Conservation (phyloP, 2,329 filamentous ascomycete species). For the Fusarium beomiforme region DNA sequence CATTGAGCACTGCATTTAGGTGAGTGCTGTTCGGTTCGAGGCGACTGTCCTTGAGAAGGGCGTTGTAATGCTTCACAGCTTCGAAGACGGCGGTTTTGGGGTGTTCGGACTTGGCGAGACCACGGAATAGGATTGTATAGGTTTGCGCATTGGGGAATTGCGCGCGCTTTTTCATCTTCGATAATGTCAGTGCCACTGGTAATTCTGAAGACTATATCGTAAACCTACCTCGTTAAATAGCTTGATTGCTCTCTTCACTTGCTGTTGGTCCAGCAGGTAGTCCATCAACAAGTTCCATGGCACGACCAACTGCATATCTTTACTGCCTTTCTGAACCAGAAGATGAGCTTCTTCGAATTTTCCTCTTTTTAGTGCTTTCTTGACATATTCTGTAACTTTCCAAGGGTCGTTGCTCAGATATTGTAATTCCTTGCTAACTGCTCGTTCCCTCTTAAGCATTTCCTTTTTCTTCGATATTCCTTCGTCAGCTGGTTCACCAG, state of each 20-base stretch:
- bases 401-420: constrained; percentile 73
- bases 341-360: constrained; percentile 73
- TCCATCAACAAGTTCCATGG: constrained; percentile 90
- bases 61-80: constrained; percentile 80
- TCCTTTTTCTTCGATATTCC: constrained; percentile 31
- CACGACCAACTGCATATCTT: constrained; percentile 71
- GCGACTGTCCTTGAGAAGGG: constrained; percentile 71
- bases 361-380: constrained; percentile 65
- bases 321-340: constrained; percentile 76
- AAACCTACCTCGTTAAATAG: constrained; percentile 83
- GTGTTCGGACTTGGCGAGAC: constrained; percentile 71
- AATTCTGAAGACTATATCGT: not conserved
- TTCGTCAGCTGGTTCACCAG: constrained; percentile 11
- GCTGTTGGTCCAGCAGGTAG: constrained; percentile 70
- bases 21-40: constrained; percentile 82
- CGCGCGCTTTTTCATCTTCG: constrained; percentile 91
- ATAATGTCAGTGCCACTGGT: constrained; percentile 24
- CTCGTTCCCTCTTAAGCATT: constrained; percentile 48
- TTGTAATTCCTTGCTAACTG: constrained; percentile 65
- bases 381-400: constrained; percentile 76
- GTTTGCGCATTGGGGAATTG: constrained; percentile 84
- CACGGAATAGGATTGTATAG: constrained; percentile 84
- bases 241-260: constrained; percentile 74
- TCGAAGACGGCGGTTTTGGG: constrained; percentile 69
- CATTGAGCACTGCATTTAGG: constrained; percentile 86